A percentile compares a stretch with the other conserved stretches of the same genome.
Evolutionary conservation across 441 rosid genomes (phyloP).

Genomic region (Mallotus japonicus): DNA sequence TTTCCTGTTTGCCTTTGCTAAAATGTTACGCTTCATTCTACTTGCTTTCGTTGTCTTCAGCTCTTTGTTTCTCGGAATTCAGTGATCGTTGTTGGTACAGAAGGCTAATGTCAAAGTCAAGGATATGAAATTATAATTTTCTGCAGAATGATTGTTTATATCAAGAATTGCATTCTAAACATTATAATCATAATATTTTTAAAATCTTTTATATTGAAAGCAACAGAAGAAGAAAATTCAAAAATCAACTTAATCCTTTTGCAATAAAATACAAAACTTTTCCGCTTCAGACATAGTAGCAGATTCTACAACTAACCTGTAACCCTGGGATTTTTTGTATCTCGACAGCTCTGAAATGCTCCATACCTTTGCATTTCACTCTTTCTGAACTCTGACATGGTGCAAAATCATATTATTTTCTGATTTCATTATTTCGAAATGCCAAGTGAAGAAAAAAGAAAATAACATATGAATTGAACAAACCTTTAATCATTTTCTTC

Average conservation of each 20-base stretch:
- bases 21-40: slow-evolving; percentile 50
- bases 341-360: slow-evolving; percentile 27
- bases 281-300: too few relatives aligned
- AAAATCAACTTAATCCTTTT: too few relatives aligned
- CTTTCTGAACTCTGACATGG: slow-evolving; percentile 45
- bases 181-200: too few relatives aligned
- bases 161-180: too few relatives aligned
- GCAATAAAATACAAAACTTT: too few relatives aligned
- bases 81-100: slow-evolving; percentile 43
- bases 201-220: background rate
- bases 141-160: background rate
- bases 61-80: slow-evolving; percentile 70
- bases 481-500: slow-evolving; percentile 47
- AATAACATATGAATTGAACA: background rate
- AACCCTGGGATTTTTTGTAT: slow-evolving; percentile 23
- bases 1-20: slow-evolving; percentile 54
- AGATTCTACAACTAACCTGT: slow-evolving; percentile 35
- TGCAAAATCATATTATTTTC: background rate
- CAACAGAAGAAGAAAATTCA: background rate
- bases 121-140: slow-evolving; percentile 7
- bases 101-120: slow-evolving; percentile 17
- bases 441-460: background rate
- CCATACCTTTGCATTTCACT: slow-evolving; percentile 47
- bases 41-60: slow-evolving; percentile 60
- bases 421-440: too few relatives aligned